phyloP scores from a whole-genome alignment of 176 grass and related monocot species.

The Carex scoparia region DNA sequence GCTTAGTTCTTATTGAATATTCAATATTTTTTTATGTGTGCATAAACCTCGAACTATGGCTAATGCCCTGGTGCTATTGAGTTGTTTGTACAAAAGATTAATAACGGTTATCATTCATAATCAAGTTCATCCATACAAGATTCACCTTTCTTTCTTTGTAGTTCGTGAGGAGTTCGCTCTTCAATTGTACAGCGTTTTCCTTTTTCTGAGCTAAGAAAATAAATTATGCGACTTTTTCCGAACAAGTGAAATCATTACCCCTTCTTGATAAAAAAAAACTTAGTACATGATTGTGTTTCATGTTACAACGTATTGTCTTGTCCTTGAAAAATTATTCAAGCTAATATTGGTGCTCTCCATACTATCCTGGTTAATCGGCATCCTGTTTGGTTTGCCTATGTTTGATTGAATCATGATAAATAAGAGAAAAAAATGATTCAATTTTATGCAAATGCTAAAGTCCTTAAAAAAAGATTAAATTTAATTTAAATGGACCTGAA shows the following conservation, averaged over 20 bases:
- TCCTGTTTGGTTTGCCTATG: not conserved
- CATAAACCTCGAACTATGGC: not conserved
- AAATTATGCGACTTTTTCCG: too few relatives aligned
- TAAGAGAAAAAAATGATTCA: not conserved
- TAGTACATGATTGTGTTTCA: not conserved
- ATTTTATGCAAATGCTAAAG: not conserved
- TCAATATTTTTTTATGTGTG: not conserved
- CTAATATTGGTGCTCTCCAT: not conserved
- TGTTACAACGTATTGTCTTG: not conserved
- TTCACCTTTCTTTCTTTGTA: too few relatives aligned
- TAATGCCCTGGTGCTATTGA: not conserved
- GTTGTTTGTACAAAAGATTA: not conserved
- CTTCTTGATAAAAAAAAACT: not conserved
- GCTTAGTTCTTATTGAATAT: not conserved
- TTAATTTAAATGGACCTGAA: not conserved
- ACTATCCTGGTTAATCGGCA: not conserved
- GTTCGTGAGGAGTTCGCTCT: too few relatives aligned
- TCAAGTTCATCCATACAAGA: too few relatives aligned
- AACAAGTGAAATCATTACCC: too few relatives aligned
- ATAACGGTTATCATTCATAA: not conserved
- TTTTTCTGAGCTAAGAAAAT: too few relatives aligned
- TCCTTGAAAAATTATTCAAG: not conserved
- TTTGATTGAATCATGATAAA: not conserved
- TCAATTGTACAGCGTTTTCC: too few relatives aligned
- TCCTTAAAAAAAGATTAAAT: too few relatives aligned